Base-by-base conservation (phyloP, 768 basidiomycete species). In the Mycena haematopus region DNA sequence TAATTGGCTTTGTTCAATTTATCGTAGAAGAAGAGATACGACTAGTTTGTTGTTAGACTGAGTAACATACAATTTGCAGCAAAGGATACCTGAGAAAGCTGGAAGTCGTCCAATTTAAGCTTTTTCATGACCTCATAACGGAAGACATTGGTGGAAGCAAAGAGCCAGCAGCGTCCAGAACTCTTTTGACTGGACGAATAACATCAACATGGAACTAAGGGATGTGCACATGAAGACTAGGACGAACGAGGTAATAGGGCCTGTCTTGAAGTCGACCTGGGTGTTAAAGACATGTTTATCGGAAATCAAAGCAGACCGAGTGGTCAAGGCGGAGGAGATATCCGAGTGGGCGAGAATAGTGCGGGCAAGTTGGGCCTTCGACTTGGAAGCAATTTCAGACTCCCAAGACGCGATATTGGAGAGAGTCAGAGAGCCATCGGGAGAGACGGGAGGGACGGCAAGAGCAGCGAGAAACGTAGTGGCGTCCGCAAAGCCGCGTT, bases 11-110 rank as follows among this genome's bases (percentile, higher is more conserved):
- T 93, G 82, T 96, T 94, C 52, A 98, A 85, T 76, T 96, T 95
- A 77, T 99, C 96, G 83, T 90, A 96, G 84, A 98, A 96, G 83
- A 95, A 96, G 29, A 96, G 82, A 75, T 96, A 96, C 2, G 87
- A 86, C 90, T 93, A 24, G 21, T 31, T 3, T 4, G 3, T 33
- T 14, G 54, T 62, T 15, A 62, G 33, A 21, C 14, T 45, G 17
- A n/a, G 24, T 14, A 36, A 13, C 13, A 10, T 29, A 51, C 31
- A 1, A 9, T 1, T 17, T 2, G 24, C 27, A 21, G 14, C 14
- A 4, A 25, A 3, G 24, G 27, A 22, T 46, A 86, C 91, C 81
- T 96, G 96, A 14, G 92, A 95, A 21, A 96, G 85, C 77, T 99
- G 88, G 77, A 98, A 96, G 44, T 96, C 92, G 62, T 85, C 87